A percentile compares a stretch with the other conserved stretches of the same genome.
phyloP scores from a whole-genome alignment of 148 eudicot genomes.

The Vaccinium vitisidaea region DNA sequence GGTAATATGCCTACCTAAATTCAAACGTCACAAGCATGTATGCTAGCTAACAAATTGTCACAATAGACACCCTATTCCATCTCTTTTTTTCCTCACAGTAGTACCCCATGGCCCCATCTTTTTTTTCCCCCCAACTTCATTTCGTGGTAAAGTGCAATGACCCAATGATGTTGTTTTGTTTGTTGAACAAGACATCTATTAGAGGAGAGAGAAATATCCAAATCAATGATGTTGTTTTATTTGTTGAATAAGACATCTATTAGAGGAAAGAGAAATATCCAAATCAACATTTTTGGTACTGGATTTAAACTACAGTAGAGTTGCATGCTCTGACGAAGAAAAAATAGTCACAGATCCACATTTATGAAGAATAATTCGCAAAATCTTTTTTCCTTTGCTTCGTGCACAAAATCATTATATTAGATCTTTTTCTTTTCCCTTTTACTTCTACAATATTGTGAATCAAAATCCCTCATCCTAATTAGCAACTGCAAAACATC shows the following conservation, averaged over 20 bases:
- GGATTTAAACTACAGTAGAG: no score
- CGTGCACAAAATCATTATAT: no score
- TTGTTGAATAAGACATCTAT: not conserved
- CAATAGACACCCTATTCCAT: not conserved
- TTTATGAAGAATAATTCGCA: no score
- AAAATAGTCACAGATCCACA: no score
- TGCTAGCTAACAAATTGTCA: not conserved
- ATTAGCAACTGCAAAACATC: no score
- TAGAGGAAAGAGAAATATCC: not conserved
- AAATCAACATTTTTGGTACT: not conserved
- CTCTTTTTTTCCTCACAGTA: not conserved
- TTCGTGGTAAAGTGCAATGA: not conserved
- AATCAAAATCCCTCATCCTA: no score
- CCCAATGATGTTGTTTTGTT: not conserved
- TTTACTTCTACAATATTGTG: no score
- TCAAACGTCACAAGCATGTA: not conserved
- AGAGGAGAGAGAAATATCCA: not conserved
- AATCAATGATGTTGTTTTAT: not conserved
- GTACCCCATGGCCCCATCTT: not conserved
- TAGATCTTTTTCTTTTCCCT: no score
- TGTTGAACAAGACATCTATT: not conserved
- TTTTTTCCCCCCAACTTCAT: not conserved
- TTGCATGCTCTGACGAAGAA: no score
- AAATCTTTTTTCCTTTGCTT: no score
- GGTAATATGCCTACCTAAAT: not conserved